Evolutionary conservation across 1,284 basidiomycete genomes (phyloP), one percentile per base, ranked within the genome.

Genomic region (Heliocybe sulcata): DNA sequence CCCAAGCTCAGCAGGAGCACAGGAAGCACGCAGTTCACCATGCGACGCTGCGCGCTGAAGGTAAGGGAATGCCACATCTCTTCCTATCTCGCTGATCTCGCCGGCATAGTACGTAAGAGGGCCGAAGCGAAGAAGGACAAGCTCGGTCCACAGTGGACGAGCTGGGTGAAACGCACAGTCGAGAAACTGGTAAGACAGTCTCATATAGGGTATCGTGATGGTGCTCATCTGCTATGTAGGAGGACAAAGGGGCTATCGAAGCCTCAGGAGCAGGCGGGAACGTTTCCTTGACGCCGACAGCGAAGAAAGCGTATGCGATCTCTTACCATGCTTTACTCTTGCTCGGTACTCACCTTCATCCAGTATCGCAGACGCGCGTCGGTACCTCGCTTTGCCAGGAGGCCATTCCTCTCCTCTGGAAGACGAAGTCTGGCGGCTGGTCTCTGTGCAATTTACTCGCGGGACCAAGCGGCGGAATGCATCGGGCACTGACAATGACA

Each of bases 101-200:
- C 33, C 27, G 29, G 29, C 20, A 53, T 42, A 80, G 79, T 80
- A 14, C 74, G 71, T 56, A 80, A 73, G 62, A 75, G 66, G 53
- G 79, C 78, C 1, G 62, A 72, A 33, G 67, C 65, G n/a, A 71
- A 69, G 45, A 69, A 74, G 54, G 78, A 79, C 52, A 73, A 68
- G 53, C 66, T 81, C 16, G 78, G 79, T 2, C 76, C 75, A 2
- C 68, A 74, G 47, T 81, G 79, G 78, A 64, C 70, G n/a, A 72
- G 64, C 23, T 78, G 74, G 72, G 73, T 81, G 19, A 61, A 65
- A n/a, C 75, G 73, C 56, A 72, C 77, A n/a, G 67, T 80, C 4
- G 66, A 73, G 22, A 74, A 70, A 58, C 67, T 81, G 51, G 80
- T 80, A 49, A 19, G 74, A 65, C 3, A 4, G 19, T n/a, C 38